Conservation (phyloP, 2,329 filamentous ascomycete species). For the Colletotrichum sp. region DNA sequence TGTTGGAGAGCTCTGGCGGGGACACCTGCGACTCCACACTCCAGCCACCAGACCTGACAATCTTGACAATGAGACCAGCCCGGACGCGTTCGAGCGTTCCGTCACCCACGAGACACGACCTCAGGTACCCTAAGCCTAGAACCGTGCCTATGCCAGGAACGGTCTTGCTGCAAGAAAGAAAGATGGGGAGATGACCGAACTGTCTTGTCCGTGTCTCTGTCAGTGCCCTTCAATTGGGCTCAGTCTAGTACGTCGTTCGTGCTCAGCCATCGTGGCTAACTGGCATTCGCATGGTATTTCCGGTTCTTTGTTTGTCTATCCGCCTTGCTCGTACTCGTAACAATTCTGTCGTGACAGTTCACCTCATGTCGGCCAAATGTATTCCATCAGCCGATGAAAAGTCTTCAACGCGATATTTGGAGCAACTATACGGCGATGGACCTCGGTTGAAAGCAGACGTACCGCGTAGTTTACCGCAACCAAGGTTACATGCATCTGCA, state of each 20-base stretch:
- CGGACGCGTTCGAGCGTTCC: neutral
- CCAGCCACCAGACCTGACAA: neutral
- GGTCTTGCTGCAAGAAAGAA: neutral
- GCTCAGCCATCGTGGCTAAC: neutral
- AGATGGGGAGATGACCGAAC: neutral
- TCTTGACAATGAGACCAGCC: neutral
- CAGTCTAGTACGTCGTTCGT: neutral
- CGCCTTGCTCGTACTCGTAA: neutral
- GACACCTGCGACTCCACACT: neutral
- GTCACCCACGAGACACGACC: neutral
- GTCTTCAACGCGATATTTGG: neutral
- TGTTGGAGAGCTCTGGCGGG: neutral
- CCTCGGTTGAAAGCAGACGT: neutral
- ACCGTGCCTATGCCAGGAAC: neutral
- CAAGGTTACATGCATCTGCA: neutral
- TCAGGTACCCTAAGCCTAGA: neutral
- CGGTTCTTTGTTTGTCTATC: neutral
- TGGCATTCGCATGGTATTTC: neutral
- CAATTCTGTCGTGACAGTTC: neutral
- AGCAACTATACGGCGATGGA: neutral
- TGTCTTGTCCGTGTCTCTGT: neutral
- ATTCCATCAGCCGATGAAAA: neutral
- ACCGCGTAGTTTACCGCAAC: neutral
- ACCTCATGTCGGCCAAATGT: neutral
- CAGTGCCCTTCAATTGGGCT: neutral